phyloP scores from a whole-genome alignment of 2,329 filamentous ascomycete genomes.

The Chrysosporium keratinophilum region DNA sequence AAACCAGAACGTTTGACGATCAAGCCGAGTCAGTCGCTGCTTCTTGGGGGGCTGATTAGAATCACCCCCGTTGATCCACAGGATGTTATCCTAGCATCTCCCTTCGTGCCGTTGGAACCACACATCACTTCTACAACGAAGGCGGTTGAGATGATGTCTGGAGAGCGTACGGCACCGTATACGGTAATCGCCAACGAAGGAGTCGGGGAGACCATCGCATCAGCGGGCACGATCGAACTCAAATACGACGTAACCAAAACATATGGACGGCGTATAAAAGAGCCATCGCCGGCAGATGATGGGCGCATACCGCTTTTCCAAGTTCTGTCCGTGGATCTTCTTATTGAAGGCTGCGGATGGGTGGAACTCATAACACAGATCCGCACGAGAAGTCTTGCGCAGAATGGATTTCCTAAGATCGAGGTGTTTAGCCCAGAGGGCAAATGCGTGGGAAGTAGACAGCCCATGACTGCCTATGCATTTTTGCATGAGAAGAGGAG shows the following conservation, averaged over 20 bases:
- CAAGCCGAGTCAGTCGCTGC: conserved; percentile 65
- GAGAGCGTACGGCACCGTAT: conserved; percentile 50
- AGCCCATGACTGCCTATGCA: conserved; percentile 12
- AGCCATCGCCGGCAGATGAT: neutral
- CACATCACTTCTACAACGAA: conserved; percentile 75
- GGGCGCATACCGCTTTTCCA: conserved; percentile 20
- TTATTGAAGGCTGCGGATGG: conserved; percentile 91
- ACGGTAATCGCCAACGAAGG: conserved; percentile 54
- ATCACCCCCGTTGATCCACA: conserved; percentile 64
- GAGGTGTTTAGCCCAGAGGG: conserved; percentile 81
- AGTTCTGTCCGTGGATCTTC: conserved; percentile 68
- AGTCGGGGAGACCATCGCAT: conserved; percentile 48
- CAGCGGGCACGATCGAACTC: conserved; percentile 65
- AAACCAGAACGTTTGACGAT: conserved; percentile 63
- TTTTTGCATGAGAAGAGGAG: conserved; percentile 17
- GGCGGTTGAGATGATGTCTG: conserved; percentile 60
- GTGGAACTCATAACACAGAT: conserved; percentile 79
- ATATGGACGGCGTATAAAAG: conserved; percentile 57
- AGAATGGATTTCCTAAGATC: conserved; percentile 53
- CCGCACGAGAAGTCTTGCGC: conserved; percentile 42
- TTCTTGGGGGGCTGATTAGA: conserved; percentile 77
- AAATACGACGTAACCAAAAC: conserved; percentile 73
- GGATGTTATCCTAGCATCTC: conserved; percentile 64
- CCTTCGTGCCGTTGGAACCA: conserved; percentile 67
- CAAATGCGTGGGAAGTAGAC: conserved; percentile 15